phyloP scores from a whole-genome alignment of 306 rosid genomes.

The Astragalus membranaceus region DNA sequence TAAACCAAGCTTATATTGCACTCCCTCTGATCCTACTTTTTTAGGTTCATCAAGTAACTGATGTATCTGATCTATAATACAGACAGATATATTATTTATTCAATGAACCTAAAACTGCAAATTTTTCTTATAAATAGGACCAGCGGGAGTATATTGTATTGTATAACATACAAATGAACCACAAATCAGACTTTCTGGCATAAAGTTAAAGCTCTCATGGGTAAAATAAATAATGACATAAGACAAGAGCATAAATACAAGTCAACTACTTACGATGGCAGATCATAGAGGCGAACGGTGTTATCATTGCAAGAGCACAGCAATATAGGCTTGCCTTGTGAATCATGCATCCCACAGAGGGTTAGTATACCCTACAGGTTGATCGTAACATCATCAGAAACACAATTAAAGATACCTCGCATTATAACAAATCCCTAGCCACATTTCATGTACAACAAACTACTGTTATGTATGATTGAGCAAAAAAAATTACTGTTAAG shows the following conservation, averaged over 20 bases:
- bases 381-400: constrained; percentile 1
- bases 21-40: too few species aligned
- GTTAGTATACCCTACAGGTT: constrained; percentile 68
- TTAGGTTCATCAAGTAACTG: too few species aligned
- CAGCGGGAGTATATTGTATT: neutral
- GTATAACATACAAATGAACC: neutral
- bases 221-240: neutral
- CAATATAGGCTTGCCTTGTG: constrained; percentile 84
- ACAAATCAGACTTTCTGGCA: neutral
- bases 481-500: neutral
- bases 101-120: too few species aligned
- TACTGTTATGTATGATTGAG: neutral
- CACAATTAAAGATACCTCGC: neutral
- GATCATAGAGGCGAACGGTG: constrained; percentile 78
- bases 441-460: neutral
- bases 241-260: neutral
- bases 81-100: too few species aligned
- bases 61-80: too few species aligned
- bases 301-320: constrained; percentile 84
- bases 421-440: neutral
- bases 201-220: neutral
- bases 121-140: too few species aligned
- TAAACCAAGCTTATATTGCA: neutral
- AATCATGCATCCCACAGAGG: constrained; percentile 86
- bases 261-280: constrained; percentile 82